phyloP scores from a whole-genome alignment of 768 basidiomycete species.

The Agaricus bisporus region DNA sequence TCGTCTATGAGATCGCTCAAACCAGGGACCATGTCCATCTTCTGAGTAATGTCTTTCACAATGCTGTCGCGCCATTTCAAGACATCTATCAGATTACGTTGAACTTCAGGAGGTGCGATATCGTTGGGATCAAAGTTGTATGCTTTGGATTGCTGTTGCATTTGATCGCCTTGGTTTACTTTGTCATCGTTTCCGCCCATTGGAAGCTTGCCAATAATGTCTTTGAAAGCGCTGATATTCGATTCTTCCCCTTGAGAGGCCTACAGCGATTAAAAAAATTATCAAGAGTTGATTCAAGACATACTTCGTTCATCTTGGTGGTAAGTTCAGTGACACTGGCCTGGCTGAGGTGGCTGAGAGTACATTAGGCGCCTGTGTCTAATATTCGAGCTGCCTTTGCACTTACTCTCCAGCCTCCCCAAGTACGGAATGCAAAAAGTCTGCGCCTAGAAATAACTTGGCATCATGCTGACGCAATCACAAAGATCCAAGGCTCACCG shows the following conservation, averaged over 20 bases:
- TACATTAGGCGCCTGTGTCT: constrained; percentile 3
- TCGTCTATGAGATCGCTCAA: constrained; percentile 50
- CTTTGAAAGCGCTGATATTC: constrained; percentile 32
- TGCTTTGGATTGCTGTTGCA: constrained; percentile 49
- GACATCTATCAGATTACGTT: constrained; percentile 46
- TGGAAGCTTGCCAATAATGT: constrained; percentile 39
- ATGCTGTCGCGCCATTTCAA: constrained; percentile 62
- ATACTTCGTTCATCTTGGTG: constrained; percentile 39
- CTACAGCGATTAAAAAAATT: constrained; percentile 12
- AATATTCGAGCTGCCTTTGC: neutral
- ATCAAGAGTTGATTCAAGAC: constrained; percentile 1
- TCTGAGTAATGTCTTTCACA: constrained; percentile 43
- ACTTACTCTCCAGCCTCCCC: constrained; percentile 61
- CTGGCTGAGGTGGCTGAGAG: constrained; percentile 46
- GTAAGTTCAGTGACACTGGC: constrained; percentile 56
- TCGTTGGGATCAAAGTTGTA: constrained; percentile 60
- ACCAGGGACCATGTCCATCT: constrained; percentile 65
- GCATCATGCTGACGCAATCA: neutral
- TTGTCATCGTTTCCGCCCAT: constrained; percentile 46
- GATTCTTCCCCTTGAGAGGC: constrained; percentile 28
- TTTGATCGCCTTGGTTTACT: constrained; percentile 47
- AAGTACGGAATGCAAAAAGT: constrained; percentile 61
- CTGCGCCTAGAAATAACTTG: constrained; percentile 30
- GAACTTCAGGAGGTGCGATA: constrained; percentile 59
- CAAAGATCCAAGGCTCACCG: constrained; percentile 19